phyloP scores from a whole-genome alignment of 2,329 filamentous ascomycete species.

The Clonostachys sp. region DNA sequence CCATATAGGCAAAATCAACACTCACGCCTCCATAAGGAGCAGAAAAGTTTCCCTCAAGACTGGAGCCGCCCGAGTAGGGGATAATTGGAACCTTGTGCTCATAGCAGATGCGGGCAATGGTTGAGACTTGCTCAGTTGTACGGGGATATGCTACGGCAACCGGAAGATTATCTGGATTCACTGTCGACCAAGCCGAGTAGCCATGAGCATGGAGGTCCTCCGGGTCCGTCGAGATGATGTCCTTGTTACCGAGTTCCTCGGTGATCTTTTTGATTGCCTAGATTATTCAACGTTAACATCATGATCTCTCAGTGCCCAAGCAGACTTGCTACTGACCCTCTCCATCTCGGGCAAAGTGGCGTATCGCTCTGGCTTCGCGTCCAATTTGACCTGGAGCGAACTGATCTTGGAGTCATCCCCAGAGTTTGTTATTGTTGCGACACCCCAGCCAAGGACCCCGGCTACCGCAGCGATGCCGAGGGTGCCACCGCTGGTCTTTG shows the following conservation, averaged over 20 bases:
- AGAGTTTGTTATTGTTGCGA: neutral
- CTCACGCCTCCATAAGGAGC: constrained; percentile 83
- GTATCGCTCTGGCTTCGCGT: constrained; percentile 18
- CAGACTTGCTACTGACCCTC: constrained; percentile 7
- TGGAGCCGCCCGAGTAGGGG: constrained; percentile 81
- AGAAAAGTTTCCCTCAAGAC: constrained; percentile 85
- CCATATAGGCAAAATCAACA: constrained; percentile 87
- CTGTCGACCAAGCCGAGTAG: constrained; percentile 64
- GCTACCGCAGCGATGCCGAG: constrained; percentile 1
- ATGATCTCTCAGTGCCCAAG: neutral
- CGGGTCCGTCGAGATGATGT: constrained; percentile 57
- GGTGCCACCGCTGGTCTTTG: constrained; percentile 4
- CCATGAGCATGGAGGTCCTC: constrained; percentile 59
- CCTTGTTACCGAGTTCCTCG: constrained; percentile 38
- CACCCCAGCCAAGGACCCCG: constrained; percentile 1
- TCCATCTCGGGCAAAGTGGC: constrained; percentile 27
- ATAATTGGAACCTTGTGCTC: constrained; percentile 80
- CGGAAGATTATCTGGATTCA: constrained; percentile 54
- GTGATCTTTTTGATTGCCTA: constrained; percentile 55
- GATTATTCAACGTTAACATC: neutral
- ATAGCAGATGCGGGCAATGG: constrained; percentile 65
- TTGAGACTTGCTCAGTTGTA: constrained; percentile 54
- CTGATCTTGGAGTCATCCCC: neutral
- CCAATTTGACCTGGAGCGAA: constrained; percentile 5
- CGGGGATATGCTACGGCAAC: constrained; percentile 62